phyloP scores from a whole-genome alignment of 225 moss, liverwort and hornwort genomes.

The Pleurozium schreberi region DNA sequence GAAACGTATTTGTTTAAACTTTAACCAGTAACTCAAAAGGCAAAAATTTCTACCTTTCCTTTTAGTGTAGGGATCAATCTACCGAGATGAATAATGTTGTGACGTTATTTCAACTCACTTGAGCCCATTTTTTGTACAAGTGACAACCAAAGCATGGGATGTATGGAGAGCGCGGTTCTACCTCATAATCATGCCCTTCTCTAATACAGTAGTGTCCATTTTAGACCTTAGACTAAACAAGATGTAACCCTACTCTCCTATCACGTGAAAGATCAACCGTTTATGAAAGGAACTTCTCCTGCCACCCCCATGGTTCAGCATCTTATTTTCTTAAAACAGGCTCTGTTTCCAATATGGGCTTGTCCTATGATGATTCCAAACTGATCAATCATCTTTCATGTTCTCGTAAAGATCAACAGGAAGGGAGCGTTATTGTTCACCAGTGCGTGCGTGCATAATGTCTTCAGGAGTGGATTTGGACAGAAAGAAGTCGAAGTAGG shows the following conservation, averaged over 20 bases:
- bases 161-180: background rate
- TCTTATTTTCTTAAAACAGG: background rate
- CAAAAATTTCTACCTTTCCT: background rate
- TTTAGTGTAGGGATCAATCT: background rate
- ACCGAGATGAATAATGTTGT: background rate
- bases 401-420: background rate
- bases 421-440: background rate
- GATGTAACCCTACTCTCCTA: background rate
- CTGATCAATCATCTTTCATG: background rate
- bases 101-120: background rate
- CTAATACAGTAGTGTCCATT: background rate
- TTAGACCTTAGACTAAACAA: background rate
- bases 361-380: background rate
- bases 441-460: slow-evolving; percentile 54
- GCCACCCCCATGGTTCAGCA: background rate
- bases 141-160: background rate
- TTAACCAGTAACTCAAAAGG: background rate
- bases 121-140: background rate
- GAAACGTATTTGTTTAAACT: background rate
- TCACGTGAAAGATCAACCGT: background rate
- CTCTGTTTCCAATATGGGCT: background rate
- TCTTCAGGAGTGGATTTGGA: slow-evolving; percentile 58
- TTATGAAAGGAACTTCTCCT: background rate
- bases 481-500: slow-evolving; percentile 57
- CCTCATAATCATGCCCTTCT: background rate